A percentile compares a stretch with the other conserved stretches of the same genome.
Conservation (phyloP, 129 eudicot species). For the Arctium minus region DNA sequence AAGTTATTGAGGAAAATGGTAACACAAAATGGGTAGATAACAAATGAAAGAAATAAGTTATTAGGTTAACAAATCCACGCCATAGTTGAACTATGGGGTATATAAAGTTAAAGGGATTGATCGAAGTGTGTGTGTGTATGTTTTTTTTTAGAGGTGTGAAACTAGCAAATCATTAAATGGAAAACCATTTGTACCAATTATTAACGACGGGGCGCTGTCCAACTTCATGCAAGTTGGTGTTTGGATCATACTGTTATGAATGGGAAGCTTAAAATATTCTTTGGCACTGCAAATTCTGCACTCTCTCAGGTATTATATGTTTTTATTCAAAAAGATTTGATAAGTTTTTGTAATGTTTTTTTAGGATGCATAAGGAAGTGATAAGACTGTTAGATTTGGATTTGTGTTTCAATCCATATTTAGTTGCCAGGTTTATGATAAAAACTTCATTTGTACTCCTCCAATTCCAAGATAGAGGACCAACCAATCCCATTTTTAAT, state of each 20-base stretch:
- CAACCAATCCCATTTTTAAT: too few species aligned
- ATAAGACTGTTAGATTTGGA: too few species aligned
- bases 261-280: slow-evolving; percentile 77
- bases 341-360: background rate
- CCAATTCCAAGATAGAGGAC: too few species aligned
- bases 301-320: slow-evolving; percentile 65
- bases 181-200: slow-evolving; percentile 54
- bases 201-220: slow-evolving; percentile 52
- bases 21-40: too few species aligned
- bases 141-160: slow-evolving; percentile 53
- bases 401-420: too few species aligned
- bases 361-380: too few species aligned
- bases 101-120: background rate
- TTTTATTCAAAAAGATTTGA: background rate
- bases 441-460: too few species aligned
- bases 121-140: background rate
- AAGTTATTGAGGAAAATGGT: background rate
- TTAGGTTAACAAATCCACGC: too few species aligned
- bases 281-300: slow-evolving; percentile 82
- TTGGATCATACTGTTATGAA: slow-evolving; percentile 47
- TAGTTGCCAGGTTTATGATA: too few species aligned
- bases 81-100: too few species aligned
- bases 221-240: slow-evolving; percentile 55
- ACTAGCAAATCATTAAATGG: slow-evolving; percentile 59
- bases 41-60: too few species aligned